Percentiles rank a stretch among this genome's conserved stretches.
These are phyloP conservation scores for Trichoderma guizhouense DNA, from an alignment of 2,329 filamentous ascomycete species.

Conservation along the genomic window DNA sequence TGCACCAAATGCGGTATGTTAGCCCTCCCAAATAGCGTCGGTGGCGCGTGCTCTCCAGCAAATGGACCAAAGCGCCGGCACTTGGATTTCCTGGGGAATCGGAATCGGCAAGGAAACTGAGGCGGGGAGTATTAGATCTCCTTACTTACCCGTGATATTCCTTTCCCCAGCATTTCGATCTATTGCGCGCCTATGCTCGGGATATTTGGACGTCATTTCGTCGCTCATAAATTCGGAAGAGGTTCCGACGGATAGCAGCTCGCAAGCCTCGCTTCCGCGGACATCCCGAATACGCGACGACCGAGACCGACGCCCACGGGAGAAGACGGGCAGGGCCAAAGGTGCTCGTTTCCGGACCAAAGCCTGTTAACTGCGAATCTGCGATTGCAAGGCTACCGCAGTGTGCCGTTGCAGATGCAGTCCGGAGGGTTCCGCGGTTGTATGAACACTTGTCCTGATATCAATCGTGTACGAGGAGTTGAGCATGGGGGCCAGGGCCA, in stretches of 20 bases:
- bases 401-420: not conserved
- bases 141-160: not conserved
- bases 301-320: not conserved
- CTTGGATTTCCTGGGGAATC: not conserved
- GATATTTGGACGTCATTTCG: not conserved
- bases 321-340: not conserved
- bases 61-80: not conserved
- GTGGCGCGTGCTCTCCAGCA: not conserved
- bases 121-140: not conserved
- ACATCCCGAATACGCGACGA: slow-evolving; percentile 1
- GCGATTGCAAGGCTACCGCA: not conserved
- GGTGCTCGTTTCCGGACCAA: not conserved
- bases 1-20: not conserved
- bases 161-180: not conserved
- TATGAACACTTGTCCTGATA: not conserved
- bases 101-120: slow-evolving; percentile 2
- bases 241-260: not conserved
- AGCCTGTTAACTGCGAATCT: not conserved
- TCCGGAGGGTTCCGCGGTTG: not conserved
- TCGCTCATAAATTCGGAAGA: not conserved
- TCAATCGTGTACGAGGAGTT: not conserved
- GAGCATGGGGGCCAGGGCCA: not conserved
- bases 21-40: not conserved
- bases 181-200: not conserved
- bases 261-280: not conserved